Base-by-base conservation (phyloP, 176 grass and related monocot genomes). In the Bonia amplexicaulis region DNA sequence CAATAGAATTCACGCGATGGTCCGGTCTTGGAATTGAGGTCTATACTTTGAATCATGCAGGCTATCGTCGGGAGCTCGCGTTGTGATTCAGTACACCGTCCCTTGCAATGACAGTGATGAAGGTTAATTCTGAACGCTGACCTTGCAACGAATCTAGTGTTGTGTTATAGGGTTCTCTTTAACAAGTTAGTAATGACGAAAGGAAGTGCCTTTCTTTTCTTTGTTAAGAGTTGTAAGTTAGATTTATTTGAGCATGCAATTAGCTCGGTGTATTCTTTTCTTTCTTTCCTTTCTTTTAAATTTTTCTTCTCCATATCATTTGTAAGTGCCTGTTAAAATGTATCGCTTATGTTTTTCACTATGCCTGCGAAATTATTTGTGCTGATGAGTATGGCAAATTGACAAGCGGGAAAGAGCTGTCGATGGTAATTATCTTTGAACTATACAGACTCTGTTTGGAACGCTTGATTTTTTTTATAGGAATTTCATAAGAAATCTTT, bases 41-140 rank as follows among this genome's bases (percentile, higher is more conserved):
- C 4, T 67, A 23, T 52, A 35, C 4, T 90, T 45, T 74, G 49
- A 40, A 61, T 11, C 41, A 2, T 85, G 87, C 94, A 97, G 94
- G 92, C 73, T 97, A 45, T 87, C 90, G 12, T 97, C 94, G 16
- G 94, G 94, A 82, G 94, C 94, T 40, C 89, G 92, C 4, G 94
- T 97, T 13, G 89, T 97, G 31, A 97, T 97, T 71, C 94, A 90
- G 78, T 94, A 82, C 73, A 97, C 83, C 39, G 80, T 90, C 66
- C 92, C 88, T 23, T 97, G 80, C 76, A 85, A 81, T 40, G 88
- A 91, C 20, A 62, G 66, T 0, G 88, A 92, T 20, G 80, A 97
- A 53, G 85, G 73, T 17, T 81, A 25, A 6, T 5, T 85, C 83
- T 39, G 78, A 88, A 29, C 14, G 26, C 8, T 87, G 13, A 39